Evolutionary conservation across 441 rosid species (phyloP).

Genomic region (Erodium moschatum): DNA sequence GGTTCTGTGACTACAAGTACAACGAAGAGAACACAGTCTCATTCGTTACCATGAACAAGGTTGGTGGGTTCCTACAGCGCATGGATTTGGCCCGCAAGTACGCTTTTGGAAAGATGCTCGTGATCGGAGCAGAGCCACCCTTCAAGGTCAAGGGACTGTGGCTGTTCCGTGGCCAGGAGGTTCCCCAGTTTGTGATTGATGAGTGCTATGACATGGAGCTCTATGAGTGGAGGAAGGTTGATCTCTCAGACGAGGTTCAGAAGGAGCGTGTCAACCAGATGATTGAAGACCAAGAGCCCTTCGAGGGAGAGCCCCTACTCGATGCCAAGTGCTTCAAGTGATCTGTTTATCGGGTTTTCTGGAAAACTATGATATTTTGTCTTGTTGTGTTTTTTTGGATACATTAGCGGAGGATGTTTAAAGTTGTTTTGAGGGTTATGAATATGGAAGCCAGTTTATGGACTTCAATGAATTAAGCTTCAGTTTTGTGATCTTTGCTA

Average conservation of each 20-base stretch:
- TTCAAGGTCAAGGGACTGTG: constrained; percentile 84
- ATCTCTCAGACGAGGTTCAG: constrained; percentile 69
- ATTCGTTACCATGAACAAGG: constrained; percentile 78
- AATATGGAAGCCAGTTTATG: background rate
- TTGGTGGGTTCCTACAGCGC: constrained; percentile 85
- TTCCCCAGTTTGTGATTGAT: constrained; percentile 66
- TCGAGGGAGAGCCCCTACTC: constrained; percentile 83
- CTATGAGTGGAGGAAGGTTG: constrained; percentile 82
- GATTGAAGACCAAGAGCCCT: constrained; percentile 87
- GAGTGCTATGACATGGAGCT: constrained; percentile 98
- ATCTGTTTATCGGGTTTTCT: background rate
- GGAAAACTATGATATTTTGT: too few relatives aligned
- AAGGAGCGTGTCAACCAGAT: constrained; percentile 85
- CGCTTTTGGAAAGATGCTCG: constrained; percentile 85
- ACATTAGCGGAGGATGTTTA: background rate
- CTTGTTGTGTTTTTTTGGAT: background rate
- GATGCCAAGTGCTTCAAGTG: constrained; percentile 97
- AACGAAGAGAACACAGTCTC: constrained; percentile 88
- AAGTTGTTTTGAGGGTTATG: background rate
- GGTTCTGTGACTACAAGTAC: constrained; percentile 95
- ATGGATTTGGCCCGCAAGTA: constrained; percentile 93
- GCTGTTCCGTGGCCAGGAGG: constrained; percentile 84
- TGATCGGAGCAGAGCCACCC: constrained; percentile 64
- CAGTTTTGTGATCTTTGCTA: background rate
- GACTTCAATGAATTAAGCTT: background rate